Base-by-base conservation (phyloP, 2,329 filamentous ascomycete genomes). In the Fusarium circinatum region DNA sequence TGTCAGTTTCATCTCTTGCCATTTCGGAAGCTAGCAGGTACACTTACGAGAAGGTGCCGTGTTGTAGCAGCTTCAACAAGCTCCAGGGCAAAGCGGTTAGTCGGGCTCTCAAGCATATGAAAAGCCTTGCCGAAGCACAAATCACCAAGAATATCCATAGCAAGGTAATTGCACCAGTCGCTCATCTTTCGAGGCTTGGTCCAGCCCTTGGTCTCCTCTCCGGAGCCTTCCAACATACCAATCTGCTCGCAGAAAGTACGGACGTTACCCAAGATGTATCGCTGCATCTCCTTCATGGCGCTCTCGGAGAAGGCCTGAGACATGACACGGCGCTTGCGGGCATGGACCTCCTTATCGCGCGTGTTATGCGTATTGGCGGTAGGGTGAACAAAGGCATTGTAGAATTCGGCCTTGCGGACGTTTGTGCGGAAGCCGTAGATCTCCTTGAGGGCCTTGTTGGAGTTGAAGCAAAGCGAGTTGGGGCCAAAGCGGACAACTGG, bases 401-500 rank as follows among this genome's bases (percentile, higher is more conserved):
- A 94, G 83, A 94, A 94, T 75, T 91, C 87, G 45, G 91, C 87
- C 83, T 94, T 94, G 81, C 87, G 84, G 36, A 92, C 89, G 68
- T 91, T 91, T 79, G 88, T 82, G 55, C 85, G 85, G 84, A 90
- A 89, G 73, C 90, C 89, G 82, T 92, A 91, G 70, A 93, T 91
- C 24, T 90, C 87, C 79, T 90, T 89, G 65, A 94, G 84, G 2
- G 92, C 92, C 13, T 88, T 87, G 69, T 88, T 88, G 62, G 90
- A 91, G 85, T 96, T 96, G 84, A 97, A 89, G 2, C 91, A 94
- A 47, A 97, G 84, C 68, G 89, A 90, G 81, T 94, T 94, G 49
- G 94, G 94, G 1, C 92, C 93, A 74, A 92, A 93, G 34, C 94
- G 92, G n/a, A 96, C 92, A 57, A 90, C 81, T n/a, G 86, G 84